Percentiles rank a stretch among this genome's conserved stretches.
These are phyloP conservation scores for Leccinum ochraceum DNA, from an alignment of 768 basidiomycete species.

Conservation along the genomic window DNA sequence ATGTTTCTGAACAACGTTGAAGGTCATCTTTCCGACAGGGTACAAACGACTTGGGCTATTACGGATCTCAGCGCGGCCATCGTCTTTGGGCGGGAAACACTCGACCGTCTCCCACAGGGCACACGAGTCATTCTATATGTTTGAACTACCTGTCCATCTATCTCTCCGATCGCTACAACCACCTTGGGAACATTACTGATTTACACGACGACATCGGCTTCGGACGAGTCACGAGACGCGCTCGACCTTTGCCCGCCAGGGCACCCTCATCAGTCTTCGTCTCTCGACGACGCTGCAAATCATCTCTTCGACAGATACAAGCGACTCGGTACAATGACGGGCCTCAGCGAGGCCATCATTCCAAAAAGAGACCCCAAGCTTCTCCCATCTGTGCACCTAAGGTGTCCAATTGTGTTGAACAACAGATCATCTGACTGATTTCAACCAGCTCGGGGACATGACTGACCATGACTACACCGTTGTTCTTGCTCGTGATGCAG, in stretches of 20 bases:
- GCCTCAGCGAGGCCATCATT: too few relatives aligned
- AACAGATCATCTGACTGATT: background rate
- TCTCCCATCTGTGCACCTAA: too few relatives aligned
- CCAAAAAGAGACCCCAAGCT: too few relatives aligned
- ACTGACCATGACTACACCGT: too few relatives aligned
- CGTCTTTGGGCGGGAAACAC: background rate
- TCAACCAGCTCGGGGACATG: background rate
- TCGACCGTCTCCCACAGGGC: background rate
- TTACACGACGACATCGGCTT: conserved; percentile 4
- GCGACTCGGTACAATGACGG: too few relatives aligned
- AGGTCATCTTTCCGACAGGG: too few relatives aligned
- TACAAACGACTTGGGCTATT: background rate
- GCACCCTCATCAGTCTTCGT: background rate
- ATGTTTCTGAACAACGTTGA: too few relatives aligned
- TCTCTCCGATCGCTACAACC: background rate
- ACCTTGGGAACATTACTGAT: background rate
- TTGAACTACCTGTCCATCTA: conserved; percentile 4
- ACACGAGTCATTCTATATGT: background rate
- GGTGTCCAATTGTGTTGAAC: too few relatives aligned
- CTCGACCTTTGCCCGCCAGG: background rate
- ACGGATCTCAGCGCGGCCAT: background rate
- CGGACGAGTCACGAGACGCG: background rate
- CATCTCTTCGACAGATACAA: background rate
- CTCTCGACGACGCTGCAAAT: background rate
- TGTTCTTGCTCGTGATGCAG: background rate